A percentile compares a stretch with the other conserved stretches of the same genome.
phyloP scores from a whole-genome alignment of 129 eudicot species.

The Lonicera japonica region DNA sequence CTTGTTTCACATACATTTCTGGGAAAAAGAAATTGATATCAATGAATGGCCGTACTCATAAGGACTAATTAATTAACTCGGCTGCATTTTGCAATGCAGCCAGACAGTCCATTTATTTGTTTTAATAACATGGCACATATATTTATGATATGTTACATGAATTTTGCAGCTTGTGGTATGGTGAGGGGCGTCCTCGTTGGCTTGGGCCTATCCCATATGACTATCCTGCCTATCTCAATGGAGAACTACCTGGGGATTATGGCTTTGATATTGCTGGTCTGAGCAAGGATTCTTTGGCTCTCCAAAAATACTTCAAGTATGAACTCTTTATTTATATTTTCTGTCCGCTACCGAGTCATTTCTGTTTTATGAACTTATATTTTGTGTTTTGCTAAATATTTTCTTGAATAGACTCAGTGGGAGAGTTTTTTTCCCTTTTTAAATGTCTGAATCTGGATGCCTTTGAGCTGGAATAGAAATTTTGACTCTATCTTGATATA shows the following conservation, averaged over 20 bases:
- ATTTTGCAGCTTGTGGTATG: slow-evolving; percentile 80
- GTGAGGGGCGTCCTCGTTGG: slow-evolving; percentile 94
- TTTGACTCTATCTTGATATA: background rate
- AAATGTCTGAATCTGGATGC: background rate
- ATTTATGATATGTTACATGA: background rate
- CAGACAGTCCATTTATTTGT: no score
- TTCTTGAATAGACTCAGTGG: background rate
- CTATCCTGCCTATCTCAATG: slow-evolving; percentile 78
- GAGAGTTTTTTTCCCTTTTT: background rate
- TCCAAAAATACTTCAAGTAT: slow-evolving; percentile 71
- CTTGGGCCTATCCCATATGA: slow-evolving; percentile 85
- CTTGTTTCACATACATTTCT: background rate
- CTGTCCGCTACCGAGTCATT: background rate
- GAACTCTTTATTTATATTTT: background rate
- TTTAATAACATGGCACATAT: background rate
- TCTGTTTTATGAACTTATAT: background rate
- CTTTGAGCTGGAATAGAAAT: background rate
- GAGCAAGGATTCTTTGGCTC: slow-evolving; percentile 67
- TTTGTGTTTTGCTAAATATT: background rate
- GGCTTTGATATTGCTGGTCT: slow-evolving; percentile 94
- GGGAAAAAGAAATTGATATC: no score
- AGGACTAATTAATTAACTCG: no score
- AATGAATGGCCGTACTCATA: no score
- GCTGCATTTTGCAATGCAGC: no score
- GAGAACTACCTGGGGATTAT: slow-evolving; percentile 92